Evolutionary conservation across 441 rosid genomes (phyloP).

Genomic region (Brassica hybrid): DNA sequence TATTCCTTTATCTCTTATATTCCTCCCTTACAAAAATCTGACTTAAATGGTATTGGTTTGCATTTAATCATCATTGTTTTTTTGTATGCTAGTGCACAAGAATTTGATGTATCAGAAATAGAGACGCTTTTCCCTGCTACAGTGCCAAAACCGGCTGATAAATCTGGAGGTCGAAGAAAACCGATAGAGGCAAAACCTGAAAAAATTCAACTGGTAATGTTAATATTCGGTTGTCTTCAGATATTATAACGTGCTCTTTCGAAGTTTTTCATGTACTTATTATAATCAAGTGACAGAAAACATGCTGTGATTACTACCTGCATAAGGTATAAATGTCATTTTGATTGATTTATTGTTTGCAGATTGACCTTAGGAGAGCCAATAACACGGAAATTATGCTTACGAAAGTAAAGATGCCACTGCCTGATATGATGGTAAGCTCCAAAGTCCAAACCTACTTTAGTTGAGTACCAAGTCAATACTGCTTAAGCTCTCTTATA

Average conservation of each 20-base stretch:
- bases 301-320: background rate
- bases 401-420: slow-evolving; percentile 95
- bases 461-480: background rate
- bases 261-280: background rate
- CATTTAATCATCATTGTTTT: background rate
- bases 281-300: background rate
- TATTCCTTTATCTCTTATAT: background rate
- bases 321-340: too few species aligned
- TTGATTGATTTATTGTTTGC: slow-evolving; percentile 4
- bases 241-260: background rate
- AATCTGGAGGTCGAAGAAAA: background rate
- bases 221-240: background rate
- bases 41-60: background rate
- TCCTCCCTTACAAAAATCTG: background rate
- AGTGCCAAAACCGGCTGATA: slow-evolving; percentile 1
- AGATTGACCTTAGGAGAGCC: slow-evolving; percentile 94
- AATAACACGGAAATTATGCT: slow-evolving; percentile 96
- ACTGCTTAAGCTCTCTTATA: slow-evolving; percentile 10
- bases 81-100: background rate
- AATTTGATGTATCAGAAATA: slow-evolving; percentile 1
- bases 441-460: slow-evolving; percentile 15
- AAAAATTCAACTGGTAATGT: background rate
- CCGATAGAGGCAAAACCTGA: background rate
- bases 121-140: background rate
- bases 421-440: slow-evolving; percentile 97